Conservation (phyloP, 257 asterid species). For the Solanum paucissectum region DNA sequence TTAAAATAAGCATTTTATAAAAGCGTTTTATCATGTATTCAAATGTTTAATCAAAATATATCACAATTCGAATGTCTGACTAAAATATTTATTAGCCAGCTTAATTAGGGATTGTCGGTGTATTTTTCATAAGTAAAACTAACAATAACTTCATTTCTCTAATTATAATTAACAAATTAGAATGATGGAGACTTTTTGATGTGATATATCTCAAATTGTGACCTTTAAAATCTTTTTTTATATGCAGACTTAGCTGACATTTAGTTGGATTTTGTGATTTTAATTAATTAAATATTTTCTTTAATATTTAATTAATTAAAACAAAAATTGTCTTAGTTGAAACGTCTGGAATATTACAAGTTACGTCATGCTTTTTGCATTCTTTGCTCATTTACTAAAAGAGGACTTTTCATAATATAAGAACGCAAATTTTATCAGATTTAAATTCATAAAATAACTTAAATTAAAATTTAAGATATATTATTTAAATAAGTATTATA, state of each 20-base stretch:
- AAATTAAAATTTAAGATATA: too few species aligned
- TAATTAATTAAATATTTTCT: background rate
- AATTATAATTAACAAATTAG: background rate
- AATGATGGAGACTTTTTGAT: background rate
- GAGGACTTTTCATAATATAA: background rate
- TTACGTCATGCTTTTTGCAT: constrained; percentile 12
- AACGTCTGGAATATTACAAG: constrained; percentile 2
- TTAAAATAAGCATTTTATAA: background rate
- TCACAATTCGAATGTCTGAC: background rate
- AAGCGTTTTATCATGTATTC: background rate
- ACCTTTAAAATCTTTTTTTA: background rate
- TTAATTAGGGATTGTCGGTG: background rate
- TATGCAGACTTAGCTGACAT: background rate
- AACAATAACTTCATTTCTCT: background rate
- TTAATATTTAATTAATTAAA: background rate
- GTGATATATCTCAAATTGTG: background rate
- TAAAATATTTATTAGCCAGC: background rate
- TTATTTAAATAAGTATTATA: too few species aligned
- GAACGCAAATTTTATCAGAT: too few species aligned
- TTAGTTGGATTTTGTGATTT: background rate
- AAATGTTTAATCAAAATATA: background rate
- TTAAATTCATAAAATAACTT: too few species aligned
- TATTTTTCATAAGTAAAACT: background rate
- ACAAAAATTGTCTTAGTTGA: background rate
- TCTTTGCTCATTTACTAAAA: background rate